Percentiles rank a stretch among this genome's conserved stretches.
Evolutionary conservation across 352 stramenopile species (phyloP).

Genomic region (Phytopythium vexans): DNA sequence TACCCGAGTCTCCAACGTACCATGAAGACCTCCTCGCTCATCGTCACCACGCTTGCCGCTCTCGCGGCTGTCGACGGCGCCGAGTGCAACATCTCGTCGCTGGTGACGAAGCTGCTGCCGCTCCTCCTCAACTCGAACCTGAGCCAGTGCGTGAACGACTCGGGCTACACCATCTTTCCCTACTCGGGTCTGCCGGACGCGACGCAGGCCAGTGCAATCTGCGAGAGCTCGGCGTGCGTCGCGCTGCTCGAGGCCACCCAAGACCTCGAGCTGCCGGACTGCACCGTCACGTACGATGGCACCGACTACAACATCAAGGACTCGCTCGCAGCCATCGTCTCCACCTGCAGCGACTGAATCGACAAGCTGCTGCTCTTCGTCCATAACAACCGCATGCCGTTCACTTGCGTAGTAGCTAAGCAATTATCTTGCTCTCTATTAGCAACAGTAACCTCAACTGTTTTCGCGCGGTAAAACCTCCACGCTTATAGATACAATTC

Average conservation of each 20-base stretch:
- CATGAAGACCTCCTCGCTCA: slow-evolving; percentile 26
- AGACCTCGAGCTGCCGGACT: slow-evolving; percentile 25
- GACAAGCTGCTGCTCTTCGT: slow-evolving; percentile 2
- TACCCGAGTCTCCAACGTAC: slow-evolving; percentile 1
- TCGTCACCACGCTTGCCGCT: slow-evolving; percentile 19
- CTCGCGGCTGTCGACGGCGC: slow-evolving; percentile 9
- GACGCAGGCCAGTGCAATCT: slow-evolving; percentile 21
- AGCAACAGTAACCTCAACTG: no score
- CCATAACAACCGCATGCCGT: no score
- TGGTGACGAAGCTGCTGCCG: slow-evolving; percentile 23
- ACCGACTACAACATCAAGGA: slow-evolving; percentile 31
- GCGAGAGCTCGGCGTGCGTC: slow-evolving; percentile 23
- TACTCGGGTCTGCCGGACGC: slow-evolving; percentile 29
- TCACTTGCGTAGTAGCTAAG: no score
- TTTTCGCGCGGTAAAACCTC: neutral
- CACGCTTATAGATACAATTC: neutral
- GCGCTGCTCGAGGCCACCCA: slow-evolving; percentile 20
- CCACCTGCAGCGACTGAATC: slow-evolving; percentile 15
- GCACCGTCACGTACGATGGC: slow-evolving; percentile 24
- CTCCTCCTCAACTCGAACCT: slow-evolving; percentile 20
- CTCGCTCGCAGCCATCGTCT: slow-evolving; percentile 15
- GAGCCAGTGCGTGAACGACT: slow-evolving; percentile 15
- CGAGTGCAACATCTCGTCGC: slow-evolving; percentile 24
- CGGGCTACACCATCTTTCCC: slow-evolving; percentile 31
- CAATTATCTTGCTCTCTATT: no score